Percentiles rank a stretch among this genome's conserved stretches.
Evolutionary conservation across 805 yeast genomes (phyloP).

Genomic region (Candida hispaniensis): DNA sequence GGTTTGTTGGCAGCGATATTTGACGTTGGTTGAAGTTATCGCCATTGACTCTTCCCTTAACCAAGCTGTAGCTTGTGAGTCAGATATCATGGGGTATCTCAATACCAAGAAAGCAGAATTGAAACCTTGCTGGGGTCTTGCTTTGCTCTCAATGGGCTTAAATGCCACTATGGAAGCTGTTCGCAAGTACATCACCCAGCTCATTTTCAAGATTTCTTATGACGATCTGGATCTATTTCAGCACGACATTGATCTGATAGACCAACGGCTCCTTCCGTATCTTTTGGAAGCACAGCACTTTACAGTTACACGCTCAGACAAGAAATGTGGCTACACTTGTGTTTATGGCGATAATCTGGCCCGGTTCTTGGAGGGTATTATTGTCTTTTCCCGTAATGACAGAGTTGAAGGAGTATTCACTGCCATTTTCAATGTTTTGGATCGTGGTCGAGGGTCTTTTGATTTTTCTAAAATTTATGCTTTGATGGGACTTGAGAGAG

Average conservation of each 20-base stretch:
- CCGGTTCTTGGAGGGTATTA: slow-evolving; percentile 36
- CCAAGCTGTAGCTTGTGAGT: slow-evolving; percentile 68
- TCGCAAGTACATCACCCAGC: slow-evolving; percentile 46
- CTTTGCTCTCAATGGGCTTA: slow-evolving; percentile 65
- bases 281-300: slow-evolving; percentile 57
- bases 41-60: slow-evolving; percentile 80
- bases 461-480: slow-evolving; percentile 38
- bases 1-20: slow-evolving; percentile 58
- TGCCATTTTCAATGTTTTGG: slow-evolving; percentile 37
- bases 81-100: slow-evolving; percentile 49
- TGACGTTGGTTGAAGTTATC: slow-evolving; percentile 66
- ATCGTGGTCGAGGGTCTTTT: slow-evolving; percentile 40
- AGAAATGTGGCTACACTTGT: slow-evolving; percentile 36
- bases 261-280: slow-evolving; percentile 42
- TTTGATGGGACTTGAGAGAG: slow-evolving; percentile 14
- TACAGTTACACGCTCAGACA: slow-evolving; percentile 29
- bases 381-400: slow-evolving; percentile 24
- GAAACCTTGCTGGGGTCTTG: slow-evolving; percentile 60
- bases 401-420: slow-evolving; percentile 27
- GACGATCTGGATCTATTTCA: slow-evolving; percentile 40
- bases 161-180: slow-evolving; percentile 70
- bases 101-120: slow-evolving; percentile 43
- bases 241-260: slow-evolving; percentile 34
- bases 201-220: slow-evolving; percentile 44
- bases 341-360: slow-evolving; percentile 46